These are phyloP conservation scores for Pichia pseudocactophila DNA, from an alignment of 805 yeast genomes.

Conservation along the genomic window DNA sequence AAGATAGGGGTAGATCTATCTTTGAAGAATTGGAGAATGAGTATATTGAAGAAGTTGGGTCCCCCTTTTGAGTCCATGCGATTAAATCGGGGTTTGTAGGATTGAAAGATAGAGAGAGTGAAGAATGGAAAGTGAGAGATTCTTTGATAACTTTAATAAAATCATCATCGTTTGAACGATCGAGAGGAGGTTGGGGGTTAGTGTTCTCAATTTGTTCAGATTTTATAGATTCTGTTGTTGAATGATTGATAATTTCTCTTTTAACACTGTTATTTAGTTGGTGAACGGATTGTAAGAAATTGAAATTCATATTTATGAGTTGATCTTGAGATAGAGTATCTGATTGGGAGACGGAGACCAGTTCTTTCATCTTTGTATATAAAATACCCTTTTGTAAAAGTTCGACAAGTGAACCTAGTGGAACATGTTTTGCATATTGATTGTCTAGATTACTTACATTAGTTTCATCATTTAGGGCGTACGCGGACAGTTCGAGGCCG, in stretches of 20 bases:
- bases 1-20: constrained; percentile 17
- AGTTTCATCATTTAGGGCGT: constrained; percentile 71
- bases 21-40: constrained; percentile 16
- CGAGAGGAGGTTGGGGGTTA: too few relatives aligned
- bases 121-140: constrained; percentile 31
- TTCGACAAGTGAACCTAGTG: constrained; percentile 75
- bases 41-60: constrained; percentile 18
- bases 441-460: constrained; percentile 49
- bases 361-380: constrained; percentile 59
- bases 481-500: constrained; percentile 69
- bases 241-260: too few relatives aligned
- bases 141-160: constrained; percentile 35
- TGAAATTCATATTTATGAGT: constrained; percentile 30
- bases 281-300: constrained; percentile 35
- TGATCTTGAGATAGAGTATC: constrained; percentile 17
- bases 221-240: too few relatives aligned
- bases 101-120: constrained; percentile 47
- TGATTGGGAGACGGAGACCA: constrained; percentile 21
- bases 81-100: constrained; percentile 37
- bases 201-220: too few relatives aligned
- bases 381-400: constrained; percentile 81
- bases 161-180: constrained; percentile 7
- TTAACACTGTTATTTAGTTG: constrained; percentile 30
- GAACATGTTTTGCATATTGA: constrained; percentile 41
- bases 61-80: constrained; percentile 43